Conservation (phyloP, 2,329 filamentous ascomycete genomes). For the Zasmidium angulare region DNA sequence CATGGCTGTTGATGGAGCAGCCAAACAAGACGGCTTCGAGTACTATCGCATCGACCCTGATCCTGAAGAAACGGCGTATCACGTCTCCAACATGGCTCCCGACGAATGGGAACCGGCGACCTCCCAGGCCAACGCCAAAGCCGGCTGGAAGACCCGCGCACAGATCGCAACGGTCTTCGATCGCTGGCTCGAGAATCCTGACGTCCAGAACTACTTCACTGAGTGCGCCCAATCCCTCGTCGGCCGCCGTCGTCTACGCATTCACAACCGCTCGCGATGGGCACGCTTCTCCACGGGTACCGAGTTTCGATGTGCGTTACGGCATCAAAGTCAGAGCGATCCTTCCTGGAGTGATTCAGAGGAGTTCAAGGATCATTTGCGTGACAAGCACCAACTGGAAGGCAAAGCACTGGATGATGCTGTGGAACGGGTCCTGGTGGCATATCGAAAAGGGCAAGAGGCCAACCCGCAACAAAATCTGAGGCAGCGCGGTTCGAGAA, state of each 20-base stretch:
- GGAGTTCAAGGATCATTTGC: not conserved
- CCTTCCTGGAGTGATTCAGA: not conserved
- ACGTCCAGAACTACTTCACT: not conserved
- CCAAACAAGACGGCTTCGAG: not conserved
- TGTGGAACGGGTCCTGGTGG: not conserved
- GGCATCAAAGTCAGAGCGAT: not conserved
- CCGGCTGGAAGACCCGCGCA: not conserved
- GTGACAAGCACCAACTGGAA: not conserved
- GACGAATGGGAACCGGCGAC: not conserved
- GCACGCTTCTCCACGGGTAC: not conserved
- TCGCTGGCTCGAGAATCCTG: not conserved
- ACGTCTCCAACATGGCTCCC: not conserved
- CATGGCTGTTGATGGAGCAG: not conserved
- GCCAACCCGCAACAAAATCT: not conserved
- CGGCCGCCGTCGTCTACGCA: not conserved
- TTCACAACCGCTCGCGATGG: not conserved
- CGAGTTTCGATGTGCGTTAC: not conserved
- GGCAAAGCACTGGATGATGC: not conserved
- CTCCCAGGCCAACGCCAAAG: not conserved
- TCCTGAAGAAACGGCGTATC: not conserved
- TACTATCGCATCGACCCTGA: conserved; percentile 1
- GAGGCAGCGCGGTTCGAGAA: not conserved
- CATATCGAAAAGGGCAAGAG: not conserved
- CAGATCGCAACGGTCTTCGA: not conserved
- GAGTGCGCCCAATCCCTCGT: conserved; percentile 1